phyloP scores from a whole-genome alignment of 2,329 filamentous ascomycete species.

The Pseudofabraea citricarpa region DNA sequence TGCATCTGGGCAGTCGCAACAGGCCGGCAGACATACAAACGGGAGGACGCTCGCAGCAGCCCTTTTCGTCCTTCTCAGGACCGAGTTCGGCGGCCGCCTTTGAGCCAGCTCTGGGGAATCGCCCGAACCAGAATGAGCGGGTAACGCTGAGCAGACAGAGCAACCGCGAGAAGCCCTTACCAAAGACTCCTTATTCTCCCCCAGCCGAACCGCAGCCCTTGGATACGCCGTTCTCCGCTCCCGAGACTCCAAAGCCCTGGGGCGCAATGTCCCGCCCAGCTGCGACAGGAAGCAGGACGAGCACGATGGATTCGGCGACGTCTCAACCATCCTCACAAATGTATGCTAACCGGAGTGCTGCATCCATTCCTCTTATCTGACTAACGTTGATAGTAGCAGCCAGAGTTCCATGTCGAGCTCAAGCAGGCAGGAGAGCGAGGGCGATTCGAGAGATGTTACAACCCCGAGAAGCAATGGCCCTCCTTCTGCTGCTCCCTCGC shows the following conservation, averaged over 20 bases:
- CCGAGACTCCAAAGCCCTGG: conserved; percentile 19
- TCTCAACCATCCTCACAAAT: conserved; percentile 15
- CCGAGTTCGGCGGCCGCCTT: conserved; percentile 7
- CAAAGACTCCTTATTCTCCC: conserved; percentile 22
- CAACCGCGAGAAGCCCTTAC: conserved; percentile 25
- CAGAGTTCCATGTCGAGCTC: conserved; percentile 41
- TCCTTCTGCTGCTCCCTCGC: conserved; percentile 52
- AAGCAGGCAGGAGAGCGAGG: conserved; percentile 38
- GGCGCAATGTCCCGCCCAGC: conserved; percentile 19
- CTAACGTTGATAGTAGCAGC: conserved; percentile 29
- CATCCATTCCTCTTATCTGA: conserved; percentile 13
- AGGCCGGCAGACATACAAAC: conserved; percentile 18
- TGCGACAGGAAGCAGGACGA: conserved; percentile 22
- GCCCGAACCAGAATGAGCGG: conserved; percentile 20
- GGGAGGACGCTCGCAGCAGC: conserved; percentile 10
- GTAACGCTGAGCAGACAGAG: conserved; percentile 5
- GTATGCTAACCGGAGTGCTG: too few relatives aligned
- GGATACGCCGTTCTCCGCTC: conserved; percentile 13
- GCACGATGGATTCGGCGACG: conserved; percentile 27
- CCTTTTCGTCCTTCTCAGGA: conserved; percentile 8
- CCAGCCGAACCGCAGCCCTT: conserved; percentile 10
- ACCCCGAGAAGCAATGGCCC: conserved; percentile 50
- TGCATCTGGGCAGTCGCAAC: conserved; percentile 17
- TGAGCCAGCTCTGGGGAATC: conserved; percentile 7
- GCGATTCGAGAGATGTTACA: conserved; percentile 42